A percentile compares a stretch with the other conserved stretches of the same genome.
phyloP scores from a whole-genome alignment of 179 eudicot species.

The Beta corolliflora region DNA sequence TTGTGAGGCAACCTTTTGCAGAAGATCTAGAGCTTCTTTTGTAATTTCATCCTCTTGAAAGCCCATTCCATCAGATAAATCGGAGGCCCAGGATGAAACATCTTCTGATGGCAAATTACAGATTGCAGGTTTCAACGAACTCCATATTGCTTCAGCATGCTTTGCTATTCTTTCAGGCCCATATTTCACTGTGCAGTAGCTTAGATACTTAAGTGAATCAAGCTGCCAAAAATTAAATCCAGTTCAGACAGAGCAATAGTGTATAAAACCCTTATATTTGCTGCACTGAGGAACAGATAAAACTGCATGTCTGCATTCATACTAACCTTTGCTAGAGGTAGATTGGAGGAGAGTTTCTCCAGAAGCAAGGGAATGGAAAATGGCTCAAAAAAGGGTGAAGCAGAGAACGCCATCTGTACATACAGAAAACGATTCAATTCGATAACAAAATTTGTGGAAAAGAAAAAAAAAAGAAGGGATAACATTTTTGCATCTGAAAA shows the following conservation, averaged over 20 bases:
- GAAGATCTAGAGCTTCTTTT: slow-evolving; percentile 67
- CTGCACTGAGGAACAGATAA: slow-evolving; percentile 24
- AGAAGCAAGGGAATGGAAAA: slow-evolving; percentile 80
- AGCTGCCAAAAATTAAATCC: slow-evolving; percentile 45
- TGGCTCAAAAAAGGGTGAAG: slow-evolving; percentile 86
- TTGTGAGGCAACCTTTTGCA: slow-evolving; percentile 57
- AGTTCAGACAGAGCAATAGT: slow-evolving; percentile 12
- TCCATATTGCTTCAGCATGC: slow-evolving; percentile 73
- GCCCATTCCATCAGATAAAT: slow-evolving; percentile 32
- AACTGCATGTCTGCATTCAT: slow-evolving; percentile 1
- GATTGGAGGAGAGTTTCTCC: slow-evolving; percentile 81
- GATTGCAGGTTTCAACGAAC: slow-evolving; percentile 55
- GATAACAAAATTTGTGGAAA: not conserved
- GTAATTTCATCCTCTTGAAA: slow-evolving; percentile 64
- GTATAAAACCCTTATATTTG: slow-evolving; percentile 5
- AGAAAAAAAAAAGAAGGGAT: too few relatives aligned
- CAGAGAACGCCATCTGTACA: slow-evolving; percentile 75
- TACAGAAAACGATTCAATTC: not conserved
- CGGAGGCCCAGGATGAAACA: slow-evolving; percentile 36
- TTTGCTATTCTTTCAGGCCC: slow-evolving; percentile 69
- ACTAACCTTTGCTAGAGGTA: slow-evolving; percentile 83
- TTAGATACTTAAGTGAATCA: slow-evolving; percentile 83
- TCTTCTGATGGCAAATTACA: slow-evolving; percentile 39
- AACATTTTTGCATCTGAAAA: not conserved
- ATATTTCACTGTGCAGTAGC: slow-evolving; percentile 65